Conservation (phyloP, 768 basidiomycete genomes). For the Rhodotorula babjevae region DNA sequence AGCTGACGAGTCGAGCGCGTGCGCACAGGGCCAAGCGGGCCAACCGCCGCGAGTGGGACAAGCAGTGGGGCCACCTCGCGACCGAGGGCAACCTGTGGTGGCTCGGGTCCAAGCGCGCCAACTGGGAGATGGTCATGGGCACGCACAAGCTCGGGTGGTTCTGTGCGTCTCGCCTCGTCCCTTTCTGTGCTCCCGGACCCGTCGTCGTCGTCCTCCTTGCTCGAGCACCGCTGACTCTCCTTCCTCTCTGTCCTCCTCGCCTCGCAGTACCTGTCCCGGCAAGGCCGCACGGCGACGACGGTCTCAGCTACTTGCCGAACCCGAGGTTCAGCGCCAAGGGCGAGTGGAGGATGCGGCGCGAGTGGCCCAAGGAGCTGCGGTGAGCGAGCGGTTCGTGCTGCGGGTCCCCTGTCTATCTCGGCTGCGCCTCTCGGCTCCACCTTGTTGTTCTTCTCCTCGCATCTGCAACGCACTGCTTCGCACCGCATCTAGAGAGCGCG, state of each 20-base stretch:
- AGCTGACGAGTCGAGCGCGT: neutral
- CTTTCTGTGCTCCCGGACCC: too few species aligned
- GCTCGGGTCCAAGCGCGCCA: slow-evolving; percentile 30
- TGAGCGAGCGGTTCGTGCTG: neutral
- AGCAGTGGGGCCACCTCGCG: slow-evolving; percentile 30
- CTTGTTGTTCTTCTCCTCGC: neutral
- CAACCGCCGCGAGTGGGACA: slow-evolving; percentile 19
- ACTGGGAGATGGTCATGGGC: slow-evolving; percentile 39
- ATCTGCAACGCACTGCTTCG: neutral
- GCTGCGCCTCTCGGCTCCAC: neutral
- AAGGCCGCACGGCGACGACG: slow-evolving; percentile 9
- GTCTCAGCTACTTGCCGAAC: slow-evolving; percentile 31
- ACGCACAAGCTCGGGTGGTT: slow-evolving; percentile 33
- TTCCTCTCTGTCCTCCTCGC: too few species aligned
- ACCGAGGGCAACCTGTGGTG: slow-evolving; percentile 40
- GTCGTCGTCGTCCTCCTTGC: neutral
- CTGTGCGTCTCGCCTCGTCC: slow-evolving; percentile 13
- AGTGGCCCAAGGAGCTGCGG: slow-evolving; percentile 33
- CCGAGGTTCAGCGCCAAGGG: slow-evolving; percentile 37
- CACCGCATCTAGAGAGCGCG: neutral
- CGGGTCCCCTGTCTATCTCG: neutral
- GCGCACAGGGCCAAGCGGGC: slow-evolving; percentile 10
- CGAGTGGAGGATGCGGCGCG: slow-evolving; percentile 20
- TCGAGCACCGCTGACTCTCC: too few species aligned
- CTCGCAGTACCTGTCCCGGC: slow-evolving; percentile 33